A percentile compares a stretch with the other conserved stretches of the same genome.
These are phyloP conservation scores for Aplosporella prunicola DNA, from an alignment of 2,329 filamentous ascomycete genomes.

Conservation along the genomic window DNA sequence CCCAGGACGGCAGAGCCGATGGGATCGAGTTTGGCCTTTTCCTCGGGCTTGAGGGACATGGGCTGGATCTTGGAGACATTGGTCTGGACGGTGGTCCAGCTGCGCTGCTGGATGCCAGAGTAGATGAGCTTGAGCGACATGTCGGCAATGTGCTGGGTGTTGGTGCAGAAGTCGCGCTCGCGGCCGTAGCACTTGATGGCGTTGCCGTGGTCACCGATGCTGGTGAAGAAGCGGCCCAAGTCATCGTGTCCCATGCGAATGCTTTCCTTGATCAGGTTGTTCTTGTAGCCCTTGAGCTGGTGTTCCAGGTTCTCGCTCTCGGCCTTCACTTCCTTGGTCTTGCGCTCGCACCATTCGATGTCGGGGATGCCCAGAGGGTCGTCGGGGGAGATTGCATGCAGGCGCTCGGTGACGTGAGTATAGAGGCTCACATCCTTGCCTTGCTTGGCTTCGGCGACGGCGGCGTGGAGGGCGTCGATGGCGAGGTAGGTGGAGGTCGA, in stretches of 20 bases:
- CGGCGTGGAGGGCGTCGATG: slow-evolving; percentile 70
- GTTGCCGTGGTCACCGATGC: slow-evolving; percentile 60
- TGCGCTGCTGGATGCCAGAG: slow-evolving; percentile 63
- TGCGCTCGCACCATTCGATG: slow-evolving; percentile 62
- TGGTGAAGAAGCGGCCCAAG: slow-evolving; percentile 72
- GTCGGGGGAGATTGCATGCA: slow-evolving; percentile 53
- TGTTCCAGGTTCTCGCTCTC: slow-evolving; percentile 70
- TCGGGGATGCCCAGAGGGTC: slow-evolving; percentile 62
- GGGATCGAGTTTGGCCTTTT: slow-evolving; percentile 46
- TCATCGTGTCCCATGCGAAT: slow-evolving; percentile 97
- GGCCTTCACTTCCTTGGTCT: slow-evolving; percentile 54
- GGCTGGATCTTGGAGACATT: slow-evolving; percentile 50
- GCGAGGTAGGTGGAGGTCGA: slow-evolving; percentile 65
- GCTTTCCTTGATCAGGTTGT: slow-evolving; percentile 95
- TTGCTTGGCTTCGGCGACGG: slow-evolving; percentile 64
- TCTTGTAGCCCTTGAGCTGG: slow-evolving; percentile 87
- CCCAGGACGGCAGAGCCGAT: slow-evolving; percentile 59
- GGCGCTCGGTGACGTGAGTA: slow-evolving; percentile 54
- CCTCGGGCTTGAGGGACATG: slow-evolving; percentile 46
- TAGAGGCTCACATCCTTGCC: slow-evolving; percentile 68
- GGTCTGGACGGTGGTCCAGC: slow-evolving; percentile 62
- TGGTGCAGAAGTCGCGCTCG: slow-evolving; percentile 87
- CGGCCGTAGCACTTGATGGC: slow-evolving; percentile 71
- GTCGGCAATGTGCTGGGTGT: slow-evolving; percentile 71
- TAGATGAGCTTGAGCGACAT: slow-evolving; percentile 71